phyloP scores from a whole-genome alignment of 2,329 filamentous ascomycete genomes.

The Xylariomycetidae sp. region DNA sequence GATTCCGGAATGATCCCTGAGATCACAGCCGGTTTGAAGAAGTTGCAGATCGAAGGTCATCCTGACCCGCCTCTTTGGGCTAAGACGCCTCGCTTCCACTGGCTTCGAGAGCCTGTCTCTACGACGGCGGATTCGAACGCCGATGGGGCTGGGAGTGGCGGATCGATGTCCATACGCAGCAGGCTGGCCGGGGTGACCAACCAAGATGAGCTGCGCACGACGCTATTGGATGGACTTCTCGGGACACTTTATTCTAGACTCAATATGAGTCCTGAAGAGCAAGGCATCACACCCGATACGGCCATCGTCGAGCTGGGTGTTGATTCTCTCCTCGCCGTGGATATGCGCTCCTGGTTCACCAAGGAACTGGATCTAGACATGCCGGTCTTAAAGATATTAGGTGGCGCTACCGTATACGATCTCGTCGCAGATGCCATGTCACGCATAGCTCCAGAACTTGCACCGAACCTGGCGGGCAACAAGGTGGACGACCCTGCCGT shows the following conservation, averaged over 20 bases:
- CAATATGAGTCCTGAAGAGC: slow-evolving; percentile 7
- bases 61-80: slow-evolving; percentile 4
- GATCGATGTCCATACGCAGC: not conserved
- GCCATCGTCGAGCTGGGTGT: slow-evolving; percentile 20
- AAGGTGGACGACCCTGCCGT: not conserved
- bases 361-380: slow-evolving; percentile 39
- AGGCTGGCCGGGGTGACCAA: slow-evolving; percentile 2
- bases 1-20: slow-evolving; percentile 2
- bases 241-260: slow-evolving; percentile 5
- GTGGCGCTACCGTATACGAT: slow-evolving; percentile 10
- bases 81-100: slow-evolving; percentile 6
- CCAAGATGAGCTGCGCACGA: slow-evolving; percentile 1
- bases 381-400: slow-evolving; percentile 36
- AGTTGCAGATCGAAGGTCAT: slow-evolving; percentile 4
- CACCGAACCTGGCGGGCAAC: slow-evolving; percentile 6
- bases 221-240: slow-evolving; percentile 8
- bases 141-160: not conserved
- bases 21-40: slow-evolving; percentile 9
- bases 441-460: slow-evolving; percentile 2
- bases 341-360: slow-evolving; percentile 43
- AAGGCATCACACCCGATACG: slow-evolving; percentile 4
- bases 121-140: not conserved
- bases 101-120: slow-evolving; percentile 2
- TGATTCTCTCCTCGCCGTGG: slow-evolving; percentile 28
- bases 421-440: slow-evolving; percentile 1